Percentiles rank a stretch among this genome's conserved stretches.
Evolutionary conservation across 345 rosid genomes (phyloP).

Genomic region (Physaria fendleri): DNA sequence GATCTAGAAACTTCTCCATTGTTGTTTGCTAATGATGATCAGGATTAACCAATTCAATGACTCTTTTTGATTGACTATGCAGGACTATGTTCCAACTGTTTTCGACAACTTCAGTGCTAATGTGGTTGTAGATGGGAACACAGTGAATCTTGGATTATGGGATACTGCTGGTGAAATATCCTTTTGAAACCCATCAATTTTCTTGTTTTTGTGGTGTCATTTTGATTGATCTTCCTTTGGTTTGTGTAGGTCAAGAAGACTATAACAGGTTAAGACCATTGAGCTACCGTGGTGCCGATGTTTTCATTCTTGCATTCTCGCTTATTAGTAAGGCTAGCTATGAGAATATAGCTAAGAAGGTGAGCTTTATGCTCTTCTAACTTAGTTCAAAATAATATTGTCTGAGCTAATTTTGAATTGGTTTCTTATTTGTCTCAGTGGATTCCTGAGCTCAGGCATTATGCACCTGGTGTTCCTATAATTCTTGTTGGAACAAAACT

Average conservation of each 20-base stretch:
- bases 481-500: slow-evolving; percentile 89
- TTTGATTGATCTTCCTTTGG: slow-evolving; percentile 2
- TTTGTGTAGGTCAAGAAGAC: slow-evolving; percentile 79
- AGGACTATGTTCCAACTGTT: slow-evolving; percentile 97
- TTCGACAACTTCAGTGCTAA: slow-evolving; percentile 99
- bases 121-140: slow-evolving; percentile 91
- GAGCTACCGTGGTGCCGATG: slow-evolving; percentile 94
- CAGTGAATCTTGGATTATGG: slow-evolving; percentile 90
- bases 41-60: neutral
- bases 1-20: no score
- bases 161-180: slow-evolving; percentile 77
- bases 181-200: neutral
- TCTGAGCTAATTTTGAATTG: slow-evolving; percentile 7
- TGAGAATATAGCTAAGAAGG: slow-evolving; percentile 94
- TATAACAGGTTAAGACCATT: slow-evolving; percentile 83
- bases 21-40: neutral
- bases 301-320: slow-evolving; percentile 92
- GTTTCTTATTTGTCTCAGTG: slow-evolving; percentile 58
- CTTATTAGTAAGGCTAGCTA: slow-evolving; percentile 99
- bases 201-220: neutral
- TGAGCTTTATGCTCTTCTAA: slow-evolving; percentile 5
- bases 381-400: neutral
- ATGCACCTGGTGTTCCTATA: slow-evolving; percentile 83
- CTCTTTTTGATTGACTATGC: slow-evolving; percentile 31
- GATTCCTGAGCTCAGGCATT: slow-evolving; percentile 93